Base-by-base conservation (phyloP, 106 monocot genomes). In the Chionographis japonica region DNA sequence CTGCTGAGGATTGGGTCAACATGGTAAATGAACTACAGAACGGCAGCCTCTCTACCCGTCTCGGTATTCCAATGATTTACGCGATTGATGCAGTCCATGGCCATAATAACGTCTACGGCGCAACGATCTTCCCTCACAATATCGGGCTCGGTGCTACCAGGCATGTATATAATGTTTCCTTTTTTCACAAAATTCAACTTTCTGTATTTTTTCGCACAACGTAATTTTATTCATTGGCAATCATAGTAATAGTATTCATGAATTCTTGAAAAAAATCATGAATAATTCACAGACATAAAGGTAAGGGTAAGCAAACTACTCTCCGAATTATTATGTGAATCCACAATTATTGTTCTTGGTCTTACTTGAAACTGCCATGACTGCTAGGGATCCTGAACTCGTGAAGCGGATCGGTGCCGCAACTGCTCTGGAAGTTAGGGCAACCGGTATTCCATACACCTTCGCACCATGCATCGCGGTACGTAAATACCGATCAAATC, bases 41-140 rank as follows among this genome's bases (percentile, higher is more conserved):
- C 52, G 92, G 78, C 8, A 58, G 79, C 40, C 63, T 92, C 38
- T 82, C 88, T 0, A 88, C 92, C 18, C 75, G 88, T 10, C 85
- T 92, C 11, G 92, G 88, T 14, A 88, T 92, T 54, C 92, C 92
- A 7, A 88, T 92, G 56, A 78, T 92, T 37, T 92, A 88, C 61
- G 92, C 88, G 3, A 88, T 92, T 51, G 92, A 92, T 56, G 92
- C 92, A 12, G 83, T 92, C 64, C 92, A 92, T 72, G 92, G 92
- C 13, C 83, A 92, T 65, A 88, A 88, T 56, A 92, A 75, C 15
- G 92, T 85, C 56, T 88, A 83, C 78, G 81, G 79, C 7, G 88
- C 92, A 19, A 92, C 92, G 0, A 81, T 92, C 11, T 92, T 92
- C 71, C 92, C 92, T 5, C 92, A 92, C 62, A 92, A 92, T 60